A percentile compares a stretch with the other conserved stretches of the same genome.
phyloP scores from a whole-genome alignment of 2,329 filamentous ascomycete species.

The Colletotrichum australisinense region DNA sequence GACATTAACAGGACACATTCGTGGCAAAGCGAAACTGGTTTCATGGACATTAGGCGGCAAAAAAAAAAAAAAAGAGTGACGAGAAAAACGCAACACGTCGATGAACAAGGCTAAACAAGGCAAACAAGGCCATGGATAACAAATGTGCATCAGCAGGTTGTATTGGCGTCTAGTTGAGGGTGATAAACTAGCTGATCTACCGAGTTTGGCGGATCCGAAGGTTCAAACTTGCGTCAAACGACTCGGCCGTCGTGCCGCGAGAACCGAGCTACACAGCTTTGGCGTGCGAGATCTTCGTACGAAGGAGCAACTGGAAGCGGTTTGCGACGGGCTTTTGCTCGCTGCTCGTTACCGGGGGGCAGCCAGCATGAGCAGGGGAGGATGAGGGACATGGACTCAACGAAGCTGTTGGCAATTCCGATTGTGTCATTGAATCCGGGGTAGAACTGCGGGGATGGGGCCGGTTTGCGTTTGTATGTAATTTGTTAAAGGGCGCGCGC shows the following conservation, averaged over 20 bases:
- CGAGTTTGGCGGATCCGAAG: slow-evolving; percentile 17
- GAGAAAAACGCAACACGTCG: background rate
- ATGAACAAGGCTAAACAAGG: background rate
- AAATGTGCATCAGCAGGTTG: background rate
- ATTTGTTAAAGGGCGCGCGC: slow-evolving; percentile 5
- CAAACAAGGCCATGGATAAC: slow-evolving; percentile 5
- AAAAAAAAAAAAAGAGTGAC: background rate
- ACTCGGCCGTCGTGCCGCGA: slow-evolving; percentile 22
- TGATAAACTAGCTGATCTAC: background rate
- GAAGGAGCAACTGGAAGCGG: background rate
- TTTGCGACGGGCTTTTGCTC: slow-evolving; percentile 19
- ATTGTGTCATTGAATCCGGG: slow-evolving; percentile 34
- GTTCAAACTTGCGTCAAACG: slow-evolving; percentile 8
- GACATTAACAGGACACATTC: background rate
- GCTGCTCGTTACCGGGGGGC: background rate
- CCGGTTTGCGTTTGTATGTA: background rate
- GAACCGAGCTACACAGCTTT: background rate
- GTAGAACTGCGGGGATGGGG: slow-evolving; percentile 25
- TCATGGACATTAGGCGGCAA: background rate
- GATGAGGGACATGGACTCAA: background rate
- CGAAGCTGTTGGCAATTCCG: slow-evolving; percentile 29
- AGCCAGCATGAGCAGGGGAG: background rate
- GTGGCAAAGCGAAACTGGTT: slow-evolving; percentile 2
- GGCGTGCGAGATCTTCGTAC: background rate
- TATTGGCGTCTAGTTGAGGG: background rate